phyloP scores from a whole-genome alignment of 306 rosid species.

The Benincasa hispida region DNA sequence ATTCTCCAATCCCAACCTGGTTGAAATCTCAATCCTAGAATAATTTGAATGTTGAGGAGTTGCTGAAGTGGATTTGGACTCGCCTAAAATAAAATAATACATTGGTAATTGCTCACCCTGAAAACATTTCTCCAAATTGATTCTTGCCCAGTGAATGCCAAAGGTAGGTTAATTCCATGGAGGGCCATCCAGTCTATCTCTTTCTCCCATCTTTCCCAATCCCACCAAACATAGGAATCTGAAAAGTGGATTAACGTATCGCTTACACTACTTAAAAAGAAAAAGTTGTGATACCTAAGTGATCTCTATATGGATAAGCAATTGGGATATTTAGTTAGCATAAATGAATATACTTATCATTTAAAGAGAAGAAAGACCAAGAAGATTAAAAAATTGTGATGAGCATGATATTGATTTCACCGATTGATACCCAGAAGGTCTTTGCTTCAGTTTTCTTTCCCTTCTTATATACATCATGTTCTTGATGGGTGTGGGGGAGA shows the following conservation, averaged over 20 bases:
- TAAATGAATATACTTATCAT: neutral
- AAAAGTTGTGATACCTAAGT: neutral
- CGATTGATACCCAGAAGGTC: neutral
- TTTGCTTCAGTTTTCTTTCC: neutral
- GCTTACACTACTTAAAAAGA: neutral
- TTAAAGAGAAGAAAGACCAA: neutral
- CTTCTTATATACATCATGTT: neutral
- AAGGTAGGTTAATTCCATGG: conserved; percentile 90
- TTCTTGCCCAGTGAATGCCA: conserved; percentile 95
- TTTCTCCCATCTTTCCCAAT: conserved; percentile 97
- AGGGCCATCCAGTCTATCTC: conserved; percentile 99
- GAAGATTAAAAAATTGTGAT: neutral
- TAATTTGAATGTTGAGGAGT: neutral
- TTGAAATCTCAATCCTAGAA: neutral
- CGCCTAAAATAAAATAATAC: neutral
- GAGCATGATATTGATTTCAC: neutral
- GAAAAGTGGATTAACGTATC: conserved; percentile 11
- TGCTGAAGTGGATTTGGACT: neutral
- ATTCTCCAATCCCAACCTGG: neutral
- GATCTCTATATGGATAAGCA: neutral
- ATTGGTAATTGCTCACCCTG: conserved; percentile 32
- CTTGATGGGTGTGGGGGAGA: too few species aligned
- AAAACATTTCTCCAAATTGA: conserved; percentile 86
- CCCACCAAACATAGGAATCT: conserved; percentile 99
- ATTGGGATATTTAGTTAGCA: neutral